A percentile compares a stretch with the other conserved stretches of the same genome.
Evolutionary conservation across 1,139 yeast species (phyloP).

Genomic region (Candida sanyaensis): DNA sequence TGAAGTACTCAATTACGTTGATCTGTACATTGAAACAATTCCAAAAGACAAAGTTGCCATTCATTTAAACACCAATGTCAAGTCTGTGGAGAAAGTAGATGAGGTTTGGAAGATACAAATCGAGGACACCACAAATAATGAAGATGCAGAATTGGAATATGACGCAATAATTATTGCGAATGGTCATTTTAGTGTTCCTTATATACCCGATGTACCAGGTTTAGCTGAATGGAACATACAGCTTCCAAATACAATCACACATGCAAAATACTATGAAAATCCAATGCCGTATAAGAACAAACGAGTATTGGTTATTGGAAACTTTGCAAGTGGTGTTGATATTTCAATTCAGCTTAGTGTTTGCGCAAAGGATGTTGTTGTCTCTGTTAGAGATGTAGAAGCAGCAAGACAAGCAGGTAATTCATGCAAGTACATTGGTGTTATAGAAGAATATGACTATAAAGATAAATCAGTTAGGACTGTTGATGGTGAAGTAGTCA

Average conservation of each 20-base stretch:
- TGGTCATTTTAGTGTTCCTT: slow-evolving; percentile 51
- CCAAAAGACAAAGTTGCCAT: slow-evolving; percentile 25
- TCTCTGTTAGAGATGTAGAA: slow-evolving; percentile 32
- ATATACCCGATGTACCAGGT: slow-evolving; percentile 45
- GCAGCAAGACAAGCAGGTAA: slow-evolving; percentile 12
- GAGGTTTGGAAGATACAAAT: slow-evolving; percentile 19
- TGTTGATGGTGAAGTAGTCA: slow-evolving; percentile 24
- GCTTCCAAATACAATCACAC: slow-evolving; percentile 35
- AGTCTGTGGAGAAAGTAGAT: slow-evolving; percentile 16
- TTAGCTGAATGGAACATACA: slow-evolving; percentile 36
- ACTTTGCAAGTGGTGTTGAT: slow-evolving; percentile 50
- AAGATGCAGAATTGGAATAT: slow-evolving; percentile 22
- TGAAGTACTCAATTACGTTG: slow-evolving; percentile 40
- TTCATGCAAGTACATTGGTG: slow-evolving; percentile 23
- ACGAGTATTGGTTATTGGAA: slow-evolving; percentile 51
- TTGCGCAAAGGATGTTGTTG: slow-evolving; percentile 38
- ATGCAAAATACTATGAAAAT: slow-evolving; percentile 44
- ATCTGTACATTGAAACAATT: slow-evolving; percentile 32
- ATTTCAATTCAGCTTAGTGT: slow-evolving; percentile 46
- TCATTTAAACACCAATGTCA: slow-evolving; percentile 25
- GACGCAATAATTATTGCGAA: slow-evolving; percentile 50
- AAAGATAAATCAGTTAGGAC: slow-evolving; percentile 27
- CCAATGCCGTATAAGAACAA: slow-evolving; percentile 31
- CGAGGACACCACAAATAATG: slow-evolving; percentile 12
- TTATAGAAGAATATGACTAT: slow-evolving; percentile 31